Evolutionary conservation across 192 early-diverging fungal genomes (phyloP), one percentile per base, ranked within the genome.

Genomic region (Spizellomyces sp.): DNA sequence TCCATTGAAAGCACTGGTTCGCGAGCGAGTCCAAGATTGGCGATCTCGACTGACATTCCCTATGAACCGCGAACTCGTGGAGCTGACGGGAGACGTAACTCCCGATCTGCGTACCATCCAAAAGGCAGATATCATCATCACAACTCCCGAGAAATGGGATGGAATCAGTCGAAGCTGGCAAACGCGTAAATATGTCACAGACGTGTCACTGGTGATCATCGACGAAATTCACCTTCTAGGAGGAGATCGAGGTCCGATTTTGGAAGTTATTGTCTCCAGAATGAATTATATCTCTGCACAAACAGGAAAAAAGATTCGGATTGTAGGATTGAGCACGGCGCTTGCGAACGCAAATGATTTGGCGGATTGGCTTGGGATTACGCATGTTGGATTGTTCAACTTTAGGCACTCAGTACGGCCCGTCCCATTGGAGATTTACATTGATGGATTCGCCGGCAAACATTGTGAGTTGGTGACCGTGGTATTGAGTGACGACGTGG

Each of bases 121-220:
- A 69, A 79, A 75, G 22, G 94, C 95, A 9, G 98, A 99, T 77
- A 95, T 99, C 45, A 98, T 98, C 69, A 92, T 99, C 64, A 98
- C 95, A 0, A 99, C 98, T 9, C 96, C 98, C 0, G 95, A 97
- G 74, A 98, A 98, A 72, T 99, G 96, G 96, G 95, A 99, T 81
- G 95, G 95, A 65, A 92, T 99, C 70, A 93, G 89, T 77, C 91
- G 98, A 62, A 90, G 87, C 50, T 98, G 95, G 83, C 87, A 95
- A 63, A 90, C 85, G n/a, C 86, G 96, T 54, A 88, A 83, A 9
- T 98, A 97, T 82, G 95, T 98, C 17, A 88, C 86, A 48, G 77
- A 84, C 48, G 94, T 99, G 22, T 91, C 94, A 9, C 79, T 92
- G 52, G 91, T 99, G 12, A 95, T 99, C 55, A 96, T 98, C 76